Evolutionary conservation across 2,329 filamentous ascomycete species (phyloP).

Genomic region (Cercospora zeae-maydis): DNA sequence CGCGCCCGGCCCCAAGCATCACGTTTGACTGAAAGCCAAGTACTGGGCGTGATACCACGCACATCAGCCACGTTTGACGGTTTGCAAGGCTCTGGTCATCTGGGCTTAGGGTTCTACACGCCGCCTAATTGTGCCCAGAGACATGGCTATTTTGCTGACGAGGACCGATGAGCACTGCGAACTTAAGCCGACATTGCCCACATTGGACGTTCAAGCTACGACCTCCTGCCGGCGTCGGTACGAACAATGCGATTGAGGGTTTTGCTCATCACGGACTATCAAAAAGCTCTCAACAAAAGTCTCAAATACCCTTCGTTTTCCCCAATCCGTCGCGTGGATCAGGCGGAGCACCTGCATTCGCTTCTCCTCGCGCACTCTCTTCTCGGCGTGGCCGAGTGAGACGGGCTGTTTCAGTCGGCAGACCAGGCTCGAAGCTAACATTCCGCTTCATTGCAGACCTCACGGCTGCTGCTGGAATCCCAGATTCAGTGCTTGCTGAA

Average conservation of each 20-base stretch:
- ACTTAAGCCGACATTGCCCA: background rate
- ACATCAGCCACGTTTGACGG: background rate
- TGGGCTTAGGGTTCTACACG: background rate
- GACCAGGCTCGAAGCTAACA: slow-evolving; percentile 14
- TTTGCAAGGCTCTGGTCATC: background rate
- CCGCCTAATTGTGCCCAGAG: background rate
- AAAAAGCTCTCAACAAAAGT: background rate
- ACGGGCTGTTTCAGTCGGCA: background rate
- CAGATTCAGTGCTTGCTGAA: background rate
- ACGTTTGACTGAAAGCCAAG: background rate
- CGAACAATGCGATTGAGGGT: background rate
- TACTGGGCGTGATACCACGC: background rate
- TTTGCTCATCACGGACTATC: background rate
- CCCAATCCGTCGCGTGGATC: slow-evolving; percentile 9
- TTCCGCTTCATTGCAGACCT: slow-evolving; percentile 2
- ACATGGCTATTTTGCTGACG: background rate
- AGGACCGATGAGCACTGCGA: background rate
- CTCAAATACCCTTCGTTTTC: background rate
- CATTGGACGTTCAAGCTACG: background rate
- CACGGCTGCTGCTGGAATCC: slow-evolving; percentile 1
- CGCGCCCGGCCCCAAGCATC: background rate
- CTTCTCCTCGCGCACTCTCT: slow-evolving; percentile 18
- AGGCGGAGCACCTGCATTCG: slow-evolving; percentile 16
- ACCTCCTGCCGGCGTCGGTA: background rate
- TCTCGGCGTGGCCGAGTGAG: slow-evolving; percentile 19